Evolutionary conservation across 441 rosid species (phyloP).

Genomic region (Pelargonium myrrhifolium): DNA sequence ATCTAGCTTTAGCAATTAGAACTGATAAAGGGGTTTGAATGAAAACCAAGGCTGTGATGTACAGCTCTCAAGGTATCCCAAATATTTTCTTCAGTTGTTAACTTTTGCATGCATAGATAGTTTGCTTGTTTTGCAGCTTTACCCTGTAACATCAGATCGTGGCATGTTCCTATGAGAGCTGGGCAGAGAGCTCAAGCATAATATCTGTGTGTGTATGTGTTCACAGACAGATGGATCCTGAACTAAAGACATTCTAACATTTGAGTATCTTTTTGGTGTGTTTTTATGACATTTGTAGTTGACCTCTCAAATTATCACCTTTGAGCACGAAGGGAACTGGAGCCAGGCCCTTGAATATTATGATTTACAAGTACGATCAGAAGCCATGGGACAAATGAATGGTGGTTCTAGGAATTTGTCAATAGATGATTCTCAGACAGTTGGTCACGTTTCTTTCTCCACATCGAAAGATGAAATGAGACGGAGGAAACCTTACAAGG

Average conservation of each 20-base stretch:
- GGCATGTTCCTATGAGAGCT: not conserved
- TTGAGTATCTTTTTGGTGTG: slow-evolving; percentile 21
- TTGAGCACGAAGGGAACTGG: slow-evolving; percentile 98
- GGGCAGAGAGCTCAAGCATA: slow-evolving; percentile 4
- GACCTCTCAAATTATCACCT: slow-evolving; percentile 84
- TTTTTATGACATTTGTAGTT: slow-evolving; percentile 38
- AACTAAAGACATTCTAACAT: slow-evolving; percentile 24
- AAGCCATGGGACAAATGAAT: slow-evolving; percentile 33
- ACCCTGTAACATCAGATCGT: not conserved
- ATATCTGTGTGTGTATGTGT: not conserved
- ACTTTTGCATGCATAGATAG: not conserved
- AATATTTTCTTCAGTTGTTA: not conserved
- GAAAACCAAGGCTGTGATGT: not conserved
- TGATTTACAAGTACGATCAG: slow-evolving; percentile 82
- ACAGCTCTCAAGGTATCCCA: not conserved
- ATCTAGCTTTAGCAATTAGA: not conserved
- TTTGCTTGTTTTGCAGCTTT: not conserved
- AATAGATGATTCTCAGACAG: slow-evolving; percentile 28
- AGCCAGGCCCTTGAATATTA: slow-evolving; percentile 90
- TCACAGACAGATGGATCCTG: not conserved
- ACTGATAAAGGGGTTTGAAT: not conserved
- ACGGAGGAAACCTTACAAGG: slow-evolving; percentile 72
- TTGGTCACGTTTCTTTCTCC: slow-evolving; percentile 26
- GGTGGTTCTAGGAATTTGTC: slow-evolving; percentile 33
- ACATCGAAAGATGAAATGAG: slow-evolving; percentile 39